Percentiles rank a stretch among this genome's conserved stretches.
Conservation (phyloP, 1,139 yeast genomes). For the Taphrina pruni region DNA sequence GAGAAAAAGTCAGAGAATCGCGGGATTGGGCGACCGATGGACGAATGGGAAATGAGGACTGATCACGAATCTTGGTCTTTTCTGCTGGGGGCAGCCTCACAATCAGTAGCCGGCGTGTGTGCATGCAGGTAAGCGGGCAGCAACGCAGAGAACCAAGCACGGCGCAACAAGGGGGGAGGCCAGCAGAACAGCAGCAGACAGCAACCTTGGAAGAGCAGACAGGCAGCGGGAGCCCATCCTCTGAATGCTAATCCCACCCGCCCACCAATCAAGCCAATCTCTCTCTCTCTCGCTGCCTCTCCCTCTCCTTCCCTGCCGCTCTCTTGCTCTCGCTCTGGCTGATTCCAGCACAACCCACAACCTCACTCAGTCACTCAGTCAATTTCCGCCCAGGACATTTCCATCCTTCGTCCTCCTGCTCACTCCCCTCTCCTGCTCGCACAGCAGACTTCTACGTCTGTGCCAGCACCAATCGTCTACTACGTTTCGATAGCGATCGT, state of each 20-base stretch:
- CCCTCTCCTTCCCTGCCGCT: neutral
- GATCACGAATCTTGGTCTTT: neutral
- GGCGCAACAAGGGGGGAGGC: too few relatives aligned
- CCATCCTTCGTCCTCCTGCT: too few relatives aligned
- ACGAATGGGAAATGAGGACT: neutral
- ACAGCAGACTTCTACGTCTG: too few relatives aligned
- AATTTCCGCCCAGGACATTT: too few relatives aligned
- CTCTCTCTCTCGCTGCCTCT: neutral
- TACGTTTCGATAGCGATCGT: too few relatives aligned
- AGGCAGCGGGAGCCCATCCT: too few relatives aligned
- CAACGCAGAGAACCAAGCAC: neutral
- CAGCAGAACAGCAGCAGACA: too few relatives aligned
- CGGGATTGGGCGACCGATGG: neutral
- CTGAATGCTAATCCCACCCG: constrained; percentile 20
- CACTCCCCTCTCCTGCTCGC: too few relatives aligned
- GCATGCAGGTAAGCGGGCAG: neutral
- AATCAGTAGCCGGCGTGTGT: neutral
- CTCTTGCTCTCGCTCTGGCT: too few relatives aligned
- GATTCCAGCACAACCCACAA: neutral
- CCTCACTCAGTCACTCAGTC: neutral
- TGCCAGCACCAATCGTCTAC: too few relatives aligned
- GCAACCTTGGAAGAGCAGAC: too few relatives aligned
- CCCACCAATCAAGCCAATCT: constrained; percentile 1
- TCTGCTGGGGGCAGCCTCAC: constrained; percentile 1
- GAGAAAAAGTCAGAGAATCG: too few relatives aligned